Evolutionary conservation across 2,329 filamentous ascomycete species (phyloP).

Genomic region (Hirsutella thompsonii): DNA sequence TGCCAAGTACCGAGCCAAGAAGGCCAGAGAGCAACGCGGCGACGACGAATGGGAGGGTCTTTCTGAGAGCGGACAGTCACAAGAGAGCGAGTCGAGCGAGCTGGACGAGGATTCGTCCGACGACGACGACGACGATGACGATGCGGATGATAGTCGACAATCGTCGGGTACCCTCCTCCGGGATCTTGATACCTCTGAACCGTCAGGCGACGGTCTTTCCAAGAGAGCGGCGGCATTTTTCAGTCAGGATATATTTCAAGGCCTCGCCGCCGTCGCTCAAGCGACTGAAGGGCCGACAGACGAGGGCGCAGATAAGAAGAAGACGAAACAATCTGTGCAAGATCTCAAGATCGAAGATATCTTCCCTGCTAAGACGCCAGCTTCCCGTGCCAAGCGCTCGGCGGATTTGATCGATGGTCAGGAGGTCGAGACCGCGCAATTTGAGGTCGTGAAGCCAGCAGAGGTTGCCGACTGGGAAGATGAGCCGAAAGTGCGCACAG

Average conservation of each 20-base stretch:
- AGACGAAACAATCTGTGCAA: constrained; percentile 8
- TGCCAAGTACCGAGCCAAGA: constrained; percentile 83
- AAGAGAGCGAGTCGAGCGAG: constrained; percentile 39
- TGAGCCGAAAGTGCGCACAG: constrained; percentile 46
- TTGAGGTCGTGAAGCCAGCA: constrained; percentile 47
- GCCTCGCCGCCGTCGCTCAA: constrained; percentile 55
- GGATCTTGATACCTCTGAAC: constrained; percentile 26
- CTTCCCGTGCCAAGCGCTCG: background rate
- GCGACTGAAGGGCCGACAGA: constrained; percentile 26
- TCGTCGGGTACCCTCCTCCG: constrained; percentile 18
- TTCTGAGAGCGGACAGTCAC: constrained; percentile 48
- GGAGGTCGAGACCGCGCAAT: constrained; percentile 31
- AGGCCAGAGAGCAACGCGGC: constrained; percentile 65
- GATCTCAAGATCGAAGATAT: constrained; percentile 5
- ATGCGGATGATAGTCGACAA: background rate
- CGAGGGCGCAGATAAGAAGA: constrained; percentile 9
- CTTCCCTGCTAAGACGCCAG: background rate
- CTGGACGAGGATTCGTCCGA: constrained; percentile 39
- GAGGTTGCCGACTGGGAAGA: constrained; percentile 54
- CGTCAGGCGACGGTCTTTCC: constrained; percentile 46
- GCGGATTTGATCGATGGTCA: constrained; percentile 17
- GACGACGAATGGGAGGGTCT: constrained; percentile 92
- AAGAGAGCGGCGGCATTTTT: constrained; percentile 83
- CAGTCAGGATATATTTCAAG: constrained; percentile 87
- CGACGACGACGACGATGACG: constrained; percentile 14